Percentiles rank a stretch among this genome's conserved stretches.
These are phyloP conservation scores for Sarocladium strictum DNA, from an alignment of 2,329 filamentous ascomycete genomes.

Conservation along the genomic window DNA sequence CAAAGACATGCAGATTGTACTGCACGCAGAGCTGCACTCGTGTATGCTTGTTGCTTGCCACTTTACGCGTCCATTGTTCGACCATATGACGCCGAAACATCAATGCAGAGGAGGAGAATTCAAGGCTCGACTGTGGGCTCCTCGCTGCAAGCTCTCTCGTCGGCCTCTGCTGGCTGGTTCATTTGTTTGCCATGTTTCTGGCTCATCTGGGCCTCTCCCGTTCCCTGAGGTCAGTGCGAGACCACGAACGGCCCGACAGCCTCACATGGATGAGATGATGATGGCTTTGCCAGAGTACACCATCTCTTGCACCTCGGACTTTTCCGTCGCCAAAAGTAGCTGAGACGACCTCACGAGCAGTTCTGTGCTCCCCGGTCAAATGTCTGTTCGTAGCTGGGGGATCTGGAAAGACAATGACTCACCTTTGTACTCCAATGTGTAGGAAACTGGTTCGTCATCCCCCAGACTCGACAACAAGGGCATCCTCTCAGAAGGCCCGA, in stretches of 20 bases:
- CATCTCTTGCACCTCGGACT: slow-evolving; percentile 54
- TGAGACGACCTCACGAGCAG: slow-evolving; percentile 58
- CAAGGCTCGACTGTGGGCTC: neutral
- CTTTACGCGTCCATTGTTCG: neutral
- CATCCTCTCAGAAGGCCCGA: slow-evolving; percentile 28
- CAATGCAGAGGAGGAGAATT: neutral
- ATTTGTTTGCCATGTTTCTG: neutral
- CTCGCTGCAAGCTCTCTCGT: neutral
- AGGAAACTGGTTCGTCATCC: slow-evolving; percentile 58
- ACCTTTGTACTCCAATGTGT: slow-evolving; percentile 69
- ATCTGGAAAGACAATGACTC: slow-evolving; percentile 19
- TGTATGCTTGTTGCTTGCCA: neutral
- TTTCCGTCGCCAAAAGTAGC: slow-evolving; percentile 60
- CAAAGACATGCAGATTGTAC: slow-evolving; percentile 3
- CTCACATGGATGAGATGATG: slow-evolving; percentile 47
- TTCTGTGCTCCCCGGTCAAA: slow-evolving; percentile 41
- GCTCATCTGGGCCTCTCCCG: neutral
- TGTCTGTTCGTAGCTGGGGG: neutral
- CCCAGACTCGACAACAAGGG: slow-evolving; percentile 51
- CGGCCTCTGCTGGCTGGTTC: neutral
- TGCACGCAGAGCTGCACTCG: neutral
- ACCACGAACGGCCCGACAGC: neutral
- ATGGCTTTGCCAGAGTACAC: slow-evolving; percentile 60
- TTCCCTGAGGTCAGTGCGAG: neutral
- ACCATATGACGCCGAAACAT: slow-evolving; percentile 1